Conservation (phyloP, 352 stramenopile species). For the Blastocystis sp. region DNA sequence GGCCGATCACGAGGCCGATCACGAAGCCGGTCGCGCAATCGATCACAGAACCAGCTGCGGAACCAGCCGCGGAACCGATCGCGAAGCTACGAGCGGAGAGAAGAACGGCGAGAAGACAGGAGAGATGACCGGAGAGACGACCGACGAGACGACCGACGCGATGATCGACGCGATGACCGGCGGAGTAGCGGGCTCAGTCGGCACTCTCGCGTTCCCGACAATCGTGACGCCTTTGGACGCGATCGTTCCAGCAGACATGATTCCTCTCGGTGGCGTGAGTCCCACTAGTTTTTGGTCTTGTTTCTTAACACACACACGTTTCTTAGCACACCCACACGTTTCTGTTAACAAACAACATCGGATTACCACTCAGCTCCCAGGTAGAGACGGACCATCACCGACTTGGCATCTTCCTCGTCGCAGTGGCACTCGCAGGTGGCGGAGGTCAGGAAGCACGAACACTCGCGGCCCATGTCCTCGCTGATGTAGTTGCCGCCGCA, state of each 20-base stretch:
- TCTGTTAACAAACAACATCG: neutral
- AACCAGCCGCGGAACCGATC: neutral
- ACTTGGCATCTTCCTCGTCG: constrained; percentile 24
- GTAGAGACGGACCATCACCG: constrained; percentile 8
- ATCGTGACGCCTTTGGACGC: too few relatives aligned
- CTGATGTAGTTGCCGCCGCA: constrained; percentile 65
- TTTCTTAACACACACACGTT: too few relatives aligned
- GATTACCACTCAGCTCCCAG: neutral
- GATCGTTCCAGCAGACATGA: too few relatives aligned
- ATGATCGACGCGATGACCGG: too few relatives aligned
- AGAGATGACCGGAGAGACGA: too few relatives aligned
- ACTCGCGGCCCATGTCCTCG: constrained; percentile 55
- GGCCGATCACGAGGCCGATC: neutral
- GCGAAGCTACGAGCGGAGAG: neutral
- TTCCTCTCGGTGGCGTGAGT: too few relatives aligned
- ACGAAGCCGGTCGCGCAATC: neutral
- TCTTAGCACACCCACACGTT: too few relatives aligned
- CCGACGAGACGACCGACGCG: too few relatives aligned
- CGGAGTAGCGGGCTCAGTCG: too few relatives aligned
- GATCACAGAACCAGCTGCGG: neutral
- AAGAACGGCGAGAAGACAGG: too few relatives aligned
- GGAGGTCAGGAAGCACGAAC: constrained; percentile 38
- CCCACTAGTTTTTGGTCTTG: too few relatives aligned
- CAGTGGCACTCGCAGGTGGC: constrained; percentile 64
- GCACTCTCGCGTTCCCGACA: too few relatives aligned